Base-by-base conservation (phyloP, 441 rosid species). In the Mallotus japonicus region DNA sequence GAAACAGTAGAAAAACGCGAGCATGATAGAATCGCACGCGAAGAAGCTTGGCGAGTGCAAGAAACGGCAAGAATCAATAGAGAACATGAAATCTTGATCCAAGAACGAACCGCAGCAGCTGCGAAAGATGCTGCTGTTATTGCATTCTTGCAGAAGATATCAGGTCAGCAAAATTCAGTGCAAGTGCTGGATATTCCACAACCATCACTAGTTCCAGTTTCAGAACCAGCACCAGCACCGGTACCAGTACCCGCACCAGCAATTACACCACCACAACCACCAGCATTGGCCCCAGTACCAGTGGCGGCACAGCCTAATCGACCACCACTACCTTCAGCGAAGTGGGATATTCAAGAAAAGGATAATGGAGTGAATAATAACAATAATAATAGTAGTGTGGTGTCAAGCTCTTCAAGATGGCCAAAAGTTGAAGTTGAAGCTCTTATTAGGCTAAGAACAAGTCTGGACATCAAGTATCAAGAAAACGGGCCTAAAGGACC, bases 401-500 rank as follows among this genome's bases (percentile, higher is more conserved):
- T 80, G 58, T 66, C 83, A 55, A 87, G 94, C 65, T 78, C 96
- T 6, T 95, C 97, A 11, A 82, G 99, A 76, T 94, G 99, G 99
- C 99, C 99, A 28, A 94, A 89, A 74, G 86, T 78, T 15, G 97
- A 94, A 67, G 82, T 90, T 22, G 78, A 87, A 67, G 93, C 92
- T 0, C 77, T 94, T 61, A 94, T 94, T 37, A 79, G 77, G 58
- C 73, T 89, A 32, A 78, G 96, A 74, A 85, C 82, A 5, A 79
- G 67, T 62, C 86, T 89, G 9, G 97, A 89, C 28, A 57, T 76
- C 6, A 87, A 87, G 78, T 89, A 94, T 78, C 91, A 85, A 75
- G 97, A 94, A 34, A 87, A 73, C 7, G 87, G 89, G 58, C 88
- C 97, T 0, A 92, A 90, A 73, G 97, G 95, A 1, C 94, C 97